phyloP scores from a whole-genome alignment of 2,329 filamentous ascomycete species.

The Ophiostoma tasmaniense region DNA sequence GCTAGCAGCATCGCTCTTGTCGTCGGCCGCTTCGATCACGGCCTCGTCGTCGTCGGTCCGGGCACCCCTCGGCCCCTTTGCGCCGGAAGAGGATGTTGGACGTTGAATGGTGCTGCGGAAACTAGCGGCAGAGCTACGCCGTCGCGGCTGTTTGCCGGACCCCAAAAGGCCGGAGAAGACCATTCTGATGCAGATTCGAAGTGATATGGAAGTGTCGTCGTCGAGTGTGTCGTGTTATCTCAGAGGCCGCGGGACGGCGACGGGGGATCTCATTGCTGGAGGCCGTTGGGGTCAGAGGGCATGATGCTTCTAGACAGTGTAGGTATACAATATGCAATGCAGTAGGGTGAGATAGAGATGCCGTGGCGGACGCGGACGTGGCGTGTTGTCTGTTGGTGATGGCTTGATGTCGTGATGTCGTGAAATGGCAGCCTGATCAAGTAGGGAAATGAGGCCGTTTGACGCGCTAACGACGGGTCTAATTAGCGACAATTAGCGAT shows the following conservation, averaged over 20 bases:
- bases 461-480: not conserved
- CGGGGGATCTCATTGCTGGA: conserved; percentile 13
- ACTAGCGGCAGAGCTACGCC: conserved; percentile 29
- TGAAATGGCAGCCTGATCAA: not conserved
- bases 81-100: conserved; percentile 16
- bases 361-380: not conserved
- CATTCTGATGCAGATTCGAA: conserved; percentile 6
- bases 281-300: not conserved
- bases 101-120: conserved; percentile 19
- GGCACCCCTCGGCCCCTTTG: not conserved
- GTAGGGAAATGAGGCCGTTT: not conserved
- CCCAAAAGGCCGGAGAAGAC: conserved; percentile 14
- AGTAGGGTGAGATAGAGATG: not conserved
- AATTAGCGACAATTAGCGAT: not conserved
- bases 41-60: conserved; percentile 5
- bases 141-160: conserved; percentile 8
- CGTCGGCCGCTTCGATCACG: not conserved
- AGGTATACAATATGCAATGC: not conserved
- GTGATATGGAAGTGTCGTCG: not conserved
- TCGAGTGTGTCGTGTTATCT: conserved; percentile 1
- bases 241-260: conserved; percentile 12
- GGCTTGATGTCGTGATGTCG: not conserved
- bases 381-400: not conserved
- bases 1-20: conserved; percentile 9
- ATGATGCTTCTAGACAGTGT: not conserved